phyloP scores from a whole-genome alignment of 2,329 filamentous ascomycete genomes.

The Plenodomus biglobosus region DNA sequence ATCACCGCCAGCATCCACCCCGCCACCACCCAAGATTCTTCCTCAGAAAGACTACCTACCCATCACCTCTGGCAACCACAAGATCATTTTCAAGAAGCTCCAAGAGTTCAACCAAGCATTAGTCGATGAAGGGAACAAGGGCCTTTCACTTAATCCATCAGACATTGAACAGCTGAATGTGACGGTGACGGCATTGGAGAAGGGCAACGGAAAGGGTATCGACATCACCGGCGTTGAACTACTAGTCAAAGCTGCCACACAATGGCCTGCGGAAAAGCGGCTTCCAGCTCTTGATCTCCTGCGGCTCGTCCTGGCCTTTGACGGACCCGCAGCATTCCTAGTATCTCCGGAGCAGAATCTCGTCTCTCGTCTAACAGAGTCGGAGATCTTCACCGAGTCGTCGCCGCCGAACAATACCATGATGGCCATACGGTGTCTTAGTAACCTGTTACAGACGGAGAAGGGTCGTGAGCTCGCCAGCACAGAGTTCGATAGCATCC shows the following conservation, averaged over 20 bases:
- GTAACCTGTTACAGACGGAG: slow-evolving; percentile 78
- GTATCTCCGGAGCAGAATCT: slow-evolving; percentile 59
- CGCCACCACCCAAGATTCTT: slow-evolving; percentile 60
- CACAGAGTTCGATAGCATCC: slow-evolving; percentile 60
- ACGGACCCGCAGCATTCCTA: slow-evolving; percentile 64
- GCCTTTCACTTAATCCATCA: slow-evolving; percentile 69
- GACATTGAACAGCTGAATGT: slow-evolving; percentile 65
- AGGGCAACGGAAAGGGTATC: slow-evolving; percentile 38
- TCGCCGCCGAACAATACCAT: slow-evolving; percentile 78
- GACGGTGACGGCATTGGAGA: slow-evolving; percentile 66
- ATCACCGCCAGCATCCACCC: slow-evolving; percentile 38
- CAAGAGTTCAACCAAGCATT: slow-evolving; percentile 73
- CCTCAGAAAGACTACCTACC: slow-evolving; percentile 79
- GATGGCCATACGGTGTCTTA: slow-evolving; percentile 78
- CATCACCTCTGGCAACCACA: slow-evolving; percentile 71
- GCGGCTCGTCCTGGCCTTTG: slow-evolving; percentile 73
- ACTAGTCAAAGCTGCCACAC: slow-evolving; percentile 69
- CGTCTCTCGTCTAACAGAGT: slow-evolving; percentile 60
- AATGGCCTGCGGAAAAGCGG: slow-evolving; percentile 79
- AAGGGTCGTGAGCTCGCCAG: slow-evolving; percentile 65
- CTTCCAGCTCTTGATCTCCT: slow-evolving; percentile 85
- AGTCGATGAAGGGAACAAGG: slow-evolving; percentile 70
- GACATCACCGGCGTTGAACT: slow-evolving; percentile 61
- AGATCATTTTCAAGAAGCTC: slow-evolving; percentile 75
- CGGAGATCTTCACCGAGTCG: slow-evolving; percentile 59